A percentile compares a stretch with the other conserved stretches of the same genome.
These are phyloP conservation scores for Begonia loranthoides DNA, from an alignment of 306 rosid genomes.

Conservation along the genomic window DNA sequence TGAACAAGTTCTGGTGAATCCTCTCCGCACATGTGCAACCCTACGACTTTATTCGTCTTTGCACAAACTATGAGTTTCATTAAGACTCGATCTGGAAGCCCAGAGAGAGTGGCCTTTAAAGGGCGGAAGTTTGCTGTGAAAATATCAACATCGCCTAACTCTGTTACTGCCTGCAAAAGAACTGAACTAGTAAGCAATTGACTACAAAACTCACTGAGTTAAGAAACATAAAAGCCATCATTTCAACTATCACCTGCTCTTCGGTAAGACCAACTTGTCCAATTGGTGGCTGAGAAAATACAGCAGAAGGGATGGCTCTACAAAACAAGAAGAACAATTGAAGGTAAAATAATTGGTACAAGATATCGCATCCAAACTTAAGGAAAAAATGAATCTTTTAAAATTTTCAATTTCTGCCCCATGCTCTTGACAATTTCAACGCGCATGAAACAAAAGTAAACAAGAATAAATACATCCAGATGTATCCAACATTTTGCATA, in stretches of 20 bases:
- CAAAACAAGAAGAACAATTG: slow-evolving; percentile 10
- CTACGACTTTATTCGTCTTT: slow-evolving; percentile 59
- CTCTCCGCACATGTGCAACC: slow-evolving; percentile 90
- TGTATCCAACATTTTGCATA: no score
- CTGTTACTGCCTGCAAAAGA: slow-evolving; percentile 54
- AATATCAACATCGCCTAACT: slow-evolving; percentile 73
- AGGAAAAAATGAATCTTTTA: no score
- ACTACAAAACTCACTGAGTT: no score
- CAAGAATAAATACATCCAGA: no score
- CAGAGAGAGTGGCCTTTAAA: slow-evolving; percentile 86
- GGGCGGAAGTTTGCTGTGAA: slow-evolving; percentile 84
- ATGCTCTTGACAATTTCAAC: no score
- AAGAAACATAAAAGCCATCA: neutral
- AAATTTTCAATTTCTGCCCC: no score
- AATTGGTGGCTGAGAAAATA: slow-evolving; percentile 95
- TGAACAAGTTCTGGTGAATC: slow-evolving; percentile 88
- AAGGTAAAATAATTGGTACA: no score
- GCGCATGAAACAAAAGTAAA: no score
- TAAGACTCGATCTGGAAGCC: slow-evolving; percentile 76
- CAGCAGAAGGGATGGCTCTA: slow-evolving; percentile 91
- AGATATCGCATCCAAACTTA: no score
- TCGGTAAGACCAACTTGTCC: slow-evolving; percentile 88
- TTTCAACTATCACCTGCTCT: slow-evolving; percentile 52
- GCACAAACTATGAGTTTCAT: slow-evolving; percentile 86
- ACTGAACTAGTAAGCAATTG: slow-evolving; percentile 10